Percentiles rank a stretch among this genome's conserved stretches.
Evolutionary conservation across 768 basidiomycete species (phyloP).

Genomic region (Pleurotus citrinopileatus): DNA sequence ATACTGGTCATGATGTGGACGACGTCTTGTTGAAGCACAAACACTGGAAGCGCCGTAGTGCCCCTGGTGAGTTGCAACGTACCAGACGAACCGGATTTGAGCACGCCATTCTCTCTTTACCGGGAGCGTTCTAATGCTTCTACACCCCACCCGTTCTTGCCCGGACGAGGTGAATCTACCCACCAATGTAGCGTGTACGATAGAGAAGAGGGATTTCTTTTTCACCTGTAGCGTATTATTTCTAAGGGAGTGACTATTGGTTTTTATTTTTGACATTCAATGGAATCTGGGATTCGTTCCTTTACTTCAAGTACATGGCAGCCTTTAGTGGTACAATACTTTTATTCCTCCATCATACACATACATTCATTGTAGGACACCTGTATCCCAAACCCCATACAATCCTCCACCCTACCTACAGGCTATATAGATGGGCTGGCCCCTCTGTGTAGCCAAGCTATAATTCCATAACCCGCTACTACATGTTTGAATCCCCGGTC

Average conservation of each 20-base stretch:
- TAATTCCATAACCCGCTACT: too few species aligned
- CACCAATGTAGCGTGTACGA: conserved; percentile 4
- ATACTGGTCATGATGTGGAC: conserved; percentile 20
- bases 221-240: neutral
- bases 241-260: conserved; percentile 7
- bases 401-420: neutral
- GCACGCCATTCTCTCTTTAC: conserved; percentile 54
- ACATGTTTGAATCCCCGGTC: too few species aligned
- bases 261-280: conserved; percentile 14
- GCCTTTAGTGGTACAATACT: neutral
- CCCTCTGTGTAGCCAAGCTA: conserved; percentile 4
- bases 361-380: conserved; percentile 8
- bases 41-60: conserved; percentile 31
- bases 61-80: conserved; percentile 55
- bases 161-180: neutral
- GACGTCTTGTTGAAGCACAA: conserved; percentile 45
- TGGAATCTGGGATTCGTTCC: conserved; percentile 8
- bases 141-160: conserved; percentile 20
- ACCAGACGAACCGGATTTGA: conserved; percentile 52
- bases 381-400: neutral
- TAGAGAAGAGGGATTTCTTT: conserved; percentile 1
- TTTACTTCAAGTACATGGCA: conserved; percentile 3
- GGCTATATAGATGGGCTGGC: neutral
- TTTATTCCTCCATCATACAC: neutral
- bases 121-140: conserved; percentile 52